These are phyloP conservation scores for Diaporthe australafricana DNA, from an alignment of 2,329 filamentous ascomycete genomes.

Conservation along the genomic window DNA sequence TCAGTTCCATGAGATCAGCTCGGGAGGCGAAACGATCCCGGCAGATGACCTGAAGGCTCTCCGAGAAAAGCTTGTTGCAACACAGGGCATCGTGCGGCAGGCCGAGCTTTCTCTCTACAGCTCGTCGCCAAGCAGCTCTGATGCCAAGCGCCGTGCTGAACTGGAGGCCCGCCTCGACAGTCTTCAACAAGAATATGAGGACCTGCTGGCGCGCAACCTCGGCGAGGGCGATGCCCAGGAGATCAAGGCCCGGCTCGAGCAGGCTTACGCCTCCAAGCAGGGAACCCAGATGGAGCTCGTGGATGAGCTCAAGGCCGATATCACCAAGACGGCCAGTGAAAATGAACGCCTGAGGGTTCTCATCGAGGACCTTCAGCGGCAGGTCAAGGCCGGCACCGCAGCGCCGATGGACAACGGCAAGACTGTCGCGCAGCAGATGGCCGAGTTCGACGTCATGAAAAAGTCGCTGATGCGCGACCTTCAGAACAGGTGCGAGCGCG, in stretches of 20 bases:
- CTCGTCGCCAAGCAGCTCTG: conserved; percentile 70
- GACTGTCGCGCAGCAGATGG: conserved; percentile 96
- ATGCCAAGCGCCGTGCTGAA: conserved; percentile 77
- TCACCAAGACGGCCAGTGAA: conserved; percentile 82
- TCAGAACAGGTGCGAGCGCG: conserved; percentile 97
- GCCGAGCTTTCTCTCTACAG: conserved; percentile 88
- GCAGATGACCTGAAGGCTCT: conserved; percentile 85
- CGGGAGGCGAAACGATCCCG: conserved; percentile 81
- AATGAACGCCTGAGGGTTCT: conserved; percentile 83
- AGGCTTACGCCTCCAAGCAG: conserved; percentile 81
- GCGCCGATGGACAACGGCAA: conserved; percentile 82
- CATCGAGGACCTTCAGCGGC: conserved; percentile 82
- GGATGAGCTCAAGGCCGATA: conserved; percentile 81
- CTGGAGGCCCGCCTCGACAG: conserved; percentile 80
- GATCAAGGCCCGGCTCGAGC: conserved; percentile 82
- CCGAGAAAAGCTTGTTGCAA: conserved; percentile 83
- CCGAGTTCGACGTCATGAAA: conserved; percentile 99
- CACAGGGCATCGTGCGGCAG: conserved; percentile 91
- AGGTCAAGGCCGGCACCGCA: conserved; percentile 72
- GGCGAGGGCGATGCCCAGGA: conserved; percentile 84
- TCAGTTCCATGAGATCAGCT: conserved; percentile 79
- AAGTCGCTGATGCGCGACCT: conserved; percentile 99
- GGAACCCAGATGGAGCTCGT: conserved; percentile 79
- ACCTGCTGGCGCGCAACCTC: conserved; percentile 82
- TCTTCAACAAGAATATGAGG: conserved; percentile 86